Evolutionary conservation across 2,329 filamentous ascomycete species (phyloP).

Genomic region (Emergomyces africanus): DNA sequence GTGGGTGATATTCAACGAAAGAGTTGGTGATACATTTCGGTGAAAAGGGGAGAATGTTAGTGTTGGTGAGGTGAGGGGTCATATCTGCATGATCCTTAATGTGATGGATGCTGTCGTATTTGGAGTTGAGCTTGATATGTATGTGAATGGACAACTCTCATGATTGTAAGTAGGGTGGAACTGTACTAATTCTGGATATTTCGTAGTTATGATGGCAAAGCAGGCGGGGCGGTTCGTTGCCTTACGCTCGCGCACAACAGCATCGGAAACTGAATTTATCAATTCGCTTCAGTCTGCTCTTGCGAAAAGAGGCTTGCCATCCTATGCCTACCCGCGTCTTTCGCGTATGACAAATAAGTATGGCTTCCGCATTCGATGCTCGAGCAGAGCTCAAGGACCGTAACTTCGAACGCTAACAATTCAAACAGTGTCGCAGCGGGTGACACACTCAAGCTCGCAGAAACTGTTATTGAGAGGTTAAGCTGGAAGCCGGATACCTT

Average conservation of each 20-base stretch:
- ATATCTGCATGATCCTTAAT: slow-evolving; percentile 51
- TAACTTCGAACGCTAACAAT: neutral
- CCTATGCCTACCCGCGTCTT: slow-evolving; percentile 36
- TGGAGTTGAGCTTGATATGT: slow-evolving; percentile 42
- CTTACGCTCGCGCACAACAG: slow-evolving; percentile 23
- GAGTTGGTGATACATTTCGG: slow-evolving; percentile 40
- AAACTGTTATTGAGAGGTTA: slow-evolving; percentile 32
- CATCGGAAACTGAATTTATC: slow-evolving; percentile 25
- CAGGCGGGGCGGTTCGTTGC: slow-evolving; percentile 66
- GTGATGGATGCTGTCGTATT: slow-evolving; percentile 76
- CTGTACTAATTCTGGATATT: slow-evolving; percentile 38
- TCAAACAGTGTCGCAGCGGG: slow-evolving; percentile 24
- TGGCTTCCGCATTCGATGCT: slow-evolving; percentile 7
- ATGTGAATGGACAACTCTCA: slow-evolving; percentile 6
- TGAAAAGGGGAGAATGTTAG: slow-evolving; percentile 69
- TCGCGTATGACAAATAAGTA: slow-evolving; percentile 35
- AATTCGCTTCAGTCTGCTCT: slow-evolving; percentile 24
- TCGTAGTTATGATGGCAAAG: slow-evolving; percentile 68
- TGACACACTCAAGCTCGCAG: slow-evolving; percentile 40
- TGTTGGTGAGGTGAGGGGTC: slow-evolving; percentile 69
- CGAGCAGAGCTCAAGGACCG: neutral
- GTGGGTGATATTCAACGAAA: slow-evolving; percentile 43
- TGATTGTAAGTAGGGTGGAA: neutral
- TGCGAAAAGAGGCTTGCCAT: slow-evolving; percentile 33
- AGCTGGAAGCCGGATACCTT: slow-evolving; percentile 22